Evolutionary conservation across 1,284 basidiomycete species (phyloP).

Genomic region (Ganoderma sp.): DNA sequence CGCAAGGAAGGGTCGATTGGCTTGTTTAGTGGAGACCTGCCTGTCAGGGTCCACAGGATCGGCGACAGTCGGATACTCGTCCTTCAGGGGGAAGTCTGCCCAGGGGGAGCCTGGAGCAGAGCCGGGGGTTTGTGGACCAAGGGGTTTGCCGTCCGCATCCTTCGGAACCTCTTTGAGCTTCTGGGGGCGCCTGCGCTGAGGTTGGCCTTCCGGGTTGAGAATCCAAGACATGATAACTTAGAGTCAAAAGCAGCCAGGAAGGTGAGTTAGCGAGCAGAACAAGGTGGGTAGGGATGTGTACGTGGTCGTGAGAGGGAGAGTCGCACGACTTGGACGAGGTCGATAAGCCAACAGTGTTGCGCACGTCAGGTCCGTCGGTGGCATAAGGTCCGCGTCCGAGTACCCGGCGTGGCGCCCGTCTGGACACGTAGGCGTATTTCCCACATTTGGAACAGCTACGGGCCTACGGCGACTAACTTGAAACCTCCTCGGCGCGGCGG

Average conservation of each 20-base stretch:
- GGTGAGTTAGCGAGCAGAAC: conserved; percentile 19
- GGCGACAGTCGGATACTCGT: conserved; percentile 51
- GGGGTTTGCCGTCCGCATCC: conserved; percentile 28
- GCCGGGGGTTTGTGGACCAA: conserved; percentile 29
- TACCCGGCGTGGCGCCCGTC: neutral
- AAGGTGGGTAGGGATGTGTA: conserved; percentile 6
- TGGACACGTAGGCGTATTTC: conserved; percentile 1
- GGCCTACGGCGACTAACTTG: neutral
- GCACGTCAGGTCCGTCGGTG: neutral
- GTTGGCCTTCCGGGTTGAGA: conserved; percentile 52
- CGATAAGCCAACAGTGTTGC: neutral
- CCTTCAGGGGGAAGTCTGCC: conserved; percentile 39
- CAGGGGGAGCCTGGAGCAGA: conserved; percentile 36
- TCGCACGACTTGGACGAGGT: conserved; percentile 1
- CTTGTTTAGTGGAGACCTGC: conserved; percentile 76
- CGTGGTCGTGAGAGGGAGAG: neutral
- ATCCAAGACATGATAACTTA: conserved; percentile 59
- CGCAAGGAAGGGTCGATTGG: conserved; percentile 83
- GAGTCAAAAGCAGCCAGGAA: conserved; percentile 8
- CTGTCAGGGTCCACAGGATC: conserved; percentile 65
- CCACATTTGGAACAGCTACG: neutral
- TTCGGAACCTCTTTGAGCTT: conserved; percentile 31
- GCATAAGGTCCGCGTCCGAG: conserved; percentile 15
- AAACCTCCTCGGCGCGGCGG: neutral
- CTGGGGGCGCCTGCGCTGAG: conserved; percentile 38